Conservation (phyloP, 2,329 filamentous ascomycete genomes). For the Fusarium chaquense region DNA sequence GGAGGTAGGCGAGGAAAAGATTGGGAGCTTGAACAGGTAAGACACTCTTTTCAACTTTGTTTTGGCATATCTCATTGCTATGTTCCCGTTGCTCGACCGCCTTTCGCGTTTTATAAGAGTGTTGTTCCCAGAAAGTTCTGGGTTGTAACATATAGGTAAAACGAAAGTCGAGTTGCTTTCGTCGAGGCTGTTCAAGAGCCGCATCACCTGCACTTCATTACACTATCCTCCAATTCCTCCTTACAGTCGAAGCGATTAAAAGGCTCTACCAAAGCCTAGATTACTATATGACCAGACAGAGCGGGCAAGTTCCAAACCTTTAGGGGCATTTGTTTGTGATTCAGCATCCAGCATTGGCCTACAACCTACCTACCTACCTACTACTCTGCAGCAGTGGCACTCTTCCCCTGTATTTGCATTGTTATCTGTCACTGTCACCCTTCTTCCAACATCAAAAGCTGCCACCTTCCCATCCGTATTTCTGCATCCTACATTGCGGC, state of each 20-base stretch:
- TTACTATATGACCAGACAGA: background rate
- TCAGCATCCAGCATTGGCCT: background rate
- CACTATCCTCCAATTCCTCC: conserved; percentile 4
- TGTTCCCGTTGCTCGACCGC: background rate
- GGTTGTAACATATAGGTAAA: conserved; percentile 1
- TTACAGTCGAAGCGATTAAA: background rate
- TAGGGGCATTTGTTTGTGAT: conserved; percentile 16
- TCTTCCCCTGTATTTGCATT: conserved; percentile 3
- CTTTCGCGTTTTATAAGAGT: background rate
- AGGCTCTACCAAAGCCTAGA: background rate
- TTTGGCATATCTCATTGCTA: background rate
- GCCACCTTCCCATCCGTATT: conserved; percentile 9
- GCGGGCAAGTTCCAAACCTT: conserved; percentile 2
- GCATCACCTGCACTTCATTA: conserved; percentile 5
- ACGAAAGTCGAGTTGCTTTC: conserved; percentile 5
- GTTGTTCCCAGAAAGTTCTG: conserved; percentile 21
- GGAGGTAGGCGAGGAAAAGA: conserved; percentile 82
- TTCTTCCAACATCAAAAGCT: conserved; percentile 16
- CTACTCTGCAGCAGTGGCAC: conserved; percentile 12
- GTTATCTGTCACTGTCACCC: conserved; percentile 21
- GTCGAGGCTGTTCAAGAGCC: conserved; percentile 2
- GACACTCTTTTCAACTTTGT: conserved; percentile 43
- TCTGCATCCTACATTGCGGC: conserved; percentile 9
- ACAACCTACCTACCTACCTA: background rate
- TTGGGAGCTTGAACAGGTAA: conserved; percentile 84